Conservation (phyloP, 441 rosid genomes). For the Erodium texanum region DNA sequence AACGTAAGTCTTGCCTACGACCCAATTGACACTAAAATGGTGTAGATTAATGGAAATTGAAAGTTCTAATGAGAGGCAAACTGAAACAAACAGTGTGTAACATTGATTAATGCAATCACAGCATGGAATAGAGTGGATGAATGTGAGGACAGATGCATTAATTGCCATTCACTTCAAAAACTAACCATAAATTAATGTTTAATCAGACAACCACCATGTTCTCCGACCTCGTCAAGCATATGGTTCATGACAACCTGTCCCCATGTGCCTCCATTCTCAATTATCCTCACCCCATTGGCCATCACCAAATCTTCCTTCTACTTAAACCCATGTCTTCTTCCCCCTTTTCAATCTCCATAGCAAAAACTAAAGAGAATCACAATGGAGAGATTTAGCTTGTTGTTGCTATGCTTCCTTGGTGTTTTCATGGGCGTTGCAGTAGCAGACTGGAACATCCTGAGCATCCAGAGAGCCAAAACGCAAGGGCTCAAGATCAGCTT, state of each 20-base stretch:
- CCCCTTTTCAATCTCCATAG: not conserved
- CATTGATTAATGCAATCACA: too few relatives aligned
- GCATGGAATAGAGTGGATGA: too few relatives aligned
- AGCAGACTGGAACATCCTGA: conserved; percentile 2
- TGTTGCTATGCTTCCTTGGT: not conserved
- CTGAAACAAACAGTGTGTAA: too few relatives aligned
- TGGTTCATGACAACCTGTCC: not conserved
- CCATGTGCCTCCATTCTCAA: not conserved
- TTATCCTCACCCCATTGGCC: not conserved
- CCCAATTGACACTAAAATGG: too few relatives aligned
- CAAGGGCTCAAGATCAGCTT: not conserved
- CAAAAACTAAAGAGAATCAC: not conserved
- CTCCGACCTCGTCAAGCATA: not conserved
- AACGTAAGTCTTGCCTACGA: too few relatives aligned
- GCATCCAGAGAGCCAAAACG: not conserved
- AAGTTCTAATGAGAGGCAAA: too few relatives aligned
- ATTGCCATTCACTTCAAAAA: not conserved
- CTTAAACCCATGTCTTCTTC: not conserved
- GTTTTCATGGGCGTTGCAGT: not conserved
- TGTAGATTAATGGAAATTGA: too few relatives aligned
- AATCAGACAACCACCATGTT: not conserved
- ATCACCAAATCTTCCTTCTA: not conserved
- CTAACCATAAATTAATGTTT: not conserved
- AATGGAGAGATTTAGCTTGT: not conserved
- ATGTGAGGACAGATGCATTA: not conserved